phyloP scores from a whole-genome alignment of 2,329 filamentous ascomycete species.

The Xylaria digitata region DNA sequence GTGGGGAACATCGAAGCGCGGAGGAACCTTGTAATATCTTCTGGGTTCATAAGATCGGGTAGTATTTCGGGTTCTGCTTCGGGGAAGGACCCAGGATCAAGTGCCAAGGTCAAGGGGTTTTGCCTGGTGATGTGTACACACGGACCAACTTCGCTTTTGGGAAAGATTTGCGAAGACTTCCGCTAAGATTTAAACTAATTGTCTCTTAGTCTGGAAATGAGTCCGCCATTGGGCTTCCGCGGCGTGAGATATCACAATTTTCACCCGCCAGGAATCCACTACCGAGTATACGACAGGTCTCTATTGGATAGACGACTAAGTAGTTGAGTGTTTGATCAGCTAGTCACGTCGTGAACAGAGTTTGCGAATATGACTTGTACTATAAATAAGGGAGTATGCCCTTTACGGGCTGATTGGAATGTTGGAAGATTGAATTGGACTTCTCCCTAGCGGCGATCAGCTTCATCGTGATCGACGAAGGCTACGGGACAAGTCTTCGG shows the following conservation, averaged over 20 bases:
- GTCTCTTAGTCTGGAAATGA: constrained; percentile 7
- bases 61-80: background rate
- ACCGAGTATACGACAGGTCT: too few species aligned
- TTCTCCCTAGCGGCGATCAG: constrained; percentile 2
- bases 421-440: constrained; percentile 8
- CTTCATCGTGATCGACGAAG: constrained; percentile 14
- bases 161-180: constrained; percentile 13
- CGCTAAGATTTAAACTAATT: background rate
- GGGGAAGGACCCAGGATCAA: background rate
- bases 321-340: background rate
- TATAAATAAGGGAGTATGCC: constrained; percentile 19
- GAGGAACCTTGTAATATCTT: constrained; percentile 8
- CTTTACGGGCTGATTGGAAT: constrained; percentile 2
- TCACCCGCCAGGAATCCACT: background rate
- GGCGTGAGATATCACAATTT: constrained; percentile 16
- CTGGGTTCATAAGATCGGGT: background rate
- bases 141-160: constrained; percentile 35
- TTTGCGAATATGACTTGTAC: background rate
- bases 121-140: constrained; percentile 4
- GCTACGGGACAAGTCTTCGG: constrained; percentile 8
- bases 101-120: constrained; percentile 1
- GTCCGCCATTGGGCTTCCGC: background rate
- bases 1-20: constrained; percentile 12
- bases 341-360: constrained; percentile 14
- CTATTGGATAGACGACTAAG: background rate